These are phyloP conservation scores for Scheffersomyces amazonensis DNA, from an alignment of 805 yeast genomes.

Conservation along the genomic window DNA sequence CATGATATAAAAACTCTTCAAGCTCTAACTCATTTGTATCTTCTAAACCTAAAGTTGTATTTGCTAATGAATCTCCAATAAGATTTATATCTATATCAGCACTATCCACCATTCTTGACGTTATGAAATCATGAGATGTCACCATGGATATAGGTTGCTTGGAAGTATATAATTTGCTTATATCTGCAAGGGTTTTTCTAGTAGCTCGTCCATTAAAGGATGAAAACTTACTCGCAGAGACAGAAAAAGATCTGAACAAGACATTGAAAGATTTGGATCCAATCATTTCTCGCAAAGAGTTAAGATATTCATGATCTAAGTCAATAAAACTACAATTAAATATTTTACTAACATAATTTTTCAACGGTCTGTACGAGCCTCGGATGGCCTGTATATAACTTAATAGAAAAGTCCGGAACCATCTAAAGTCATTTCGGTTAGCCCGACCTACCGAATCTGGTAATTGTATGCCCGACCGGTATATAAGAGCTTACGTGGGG, in stretches of 20 bases:
- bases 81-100: conserved; percentile 68
- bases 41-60: conserved; percentile 82
- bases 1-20: conserved; percentile 77
- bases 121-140: conserved; percentile 88
- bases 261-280: no score
- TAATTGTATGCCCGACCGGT: no score
- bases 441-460: no score
- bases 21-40: conserved; percentile 73
- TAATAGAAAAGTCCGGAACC: no score
- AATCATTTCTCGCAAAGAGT: no score
- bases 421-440: no score
- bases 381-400: no score
- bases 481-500: no score
- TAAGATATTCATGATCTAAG: no score
- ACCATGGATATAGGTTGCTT: conserved; percentile 40
- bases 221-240: conserved; percentile 4
- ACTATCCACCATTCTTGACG: conserved; percentile 65
- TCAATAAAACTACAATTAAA: no score
- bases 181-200: conserved; percentile 21
- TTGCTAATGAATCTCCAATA: conserved; percentile 91
- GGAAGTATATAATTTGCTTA: conserved; percentile 11
- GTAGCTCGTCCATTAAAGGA: conserved; percentile 7
- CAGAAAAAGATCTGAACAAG: conserved; percentile 3
- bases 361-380: no score
- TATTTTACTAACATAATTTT: no score